Conservation (phyloP, 208 protist species). For the Leishmania lainsoni region DNA sequence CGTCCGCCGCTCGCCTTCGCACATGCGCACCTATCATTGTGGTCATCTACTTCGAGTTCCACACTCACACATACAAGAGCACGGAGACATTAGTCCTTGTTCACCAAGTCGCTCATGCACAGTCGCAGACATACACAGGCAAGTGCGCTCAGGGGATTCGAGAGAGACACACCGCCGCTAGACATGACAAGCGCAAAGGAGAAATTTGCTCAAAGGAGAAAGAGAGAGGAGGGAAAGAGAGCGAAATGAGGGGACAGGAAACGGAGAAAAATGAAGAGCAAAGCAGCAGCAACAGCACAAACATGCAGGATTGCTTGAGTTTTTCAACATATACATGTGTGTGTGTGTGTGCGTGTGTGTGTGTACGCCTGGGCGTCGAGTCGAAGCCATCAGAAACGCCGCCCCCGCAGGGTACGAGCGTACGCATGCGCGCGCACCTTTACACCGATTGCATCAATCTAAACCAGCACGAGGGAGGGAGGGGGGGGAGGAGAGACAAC, state of each 20-base stretch:
- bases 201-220: background rate
- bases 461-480: background rate
- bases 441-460: background rate
- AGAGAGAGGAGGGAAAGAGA: background rate
- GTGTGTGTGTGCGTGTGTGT: background rate
- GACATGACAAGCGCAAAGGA: background rate
- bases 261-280: background rate
- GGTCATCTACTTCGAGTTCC: background rate
- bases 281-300: background rate
- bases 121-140: background rate
- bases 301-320: background rate
- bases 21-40: background rate
- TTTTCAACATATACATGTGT: background rate
- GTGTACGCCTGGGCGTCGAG: background rate
- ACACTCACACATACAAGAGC: conserved; percentile 7
- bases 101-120: background rate
- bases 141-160: background rate
- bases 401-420: background rate
- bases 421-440: background rate
- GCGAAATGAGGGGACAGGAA: background rate
- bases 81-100: background rate
- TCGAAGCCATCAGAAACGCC: background rate
- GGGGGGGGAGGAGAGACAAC: background rate
- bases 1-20: background rate
- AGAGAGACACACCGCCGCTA: background rate